A percentile compares a stretch with the other conserved stretches of the same genome.
Evolutionary conservation across 23 red algal genomes (phyloP).

Genomic region (Gracilaria caudata): DNA sequence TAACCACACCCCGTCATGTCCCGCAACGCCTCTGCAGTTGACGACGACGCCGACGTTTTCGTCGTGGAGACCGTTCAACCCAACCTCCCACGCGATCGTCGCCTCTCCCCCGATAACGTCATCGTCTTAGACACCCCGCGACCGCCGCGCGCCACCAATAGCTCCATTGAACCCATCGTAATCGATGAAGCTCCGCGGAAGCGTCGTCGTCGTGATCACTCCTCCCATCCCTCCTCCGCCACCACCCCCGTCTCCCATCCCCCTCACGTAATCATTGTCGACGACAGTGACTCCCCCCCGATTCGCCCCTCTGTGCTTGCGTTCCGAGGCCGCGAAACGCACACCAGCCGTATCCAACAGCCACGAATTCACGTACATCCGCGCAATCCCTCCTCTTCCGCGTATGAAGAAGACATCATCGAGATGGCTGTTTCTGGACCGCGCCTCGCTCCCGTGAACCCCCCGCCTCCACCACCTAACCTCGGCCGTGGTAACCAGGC

Average conservation of each 20-base stretch:
- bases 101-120: slow-evolving; percentile 16
- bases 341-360: neutral
- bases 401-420: slow-evolving; percentile 29
- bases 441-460: slow-evolving; percentile 5
- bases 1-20: neutral
- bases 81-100: neutral
- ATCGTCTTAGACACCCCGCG: slow-evolving; percentile 38
- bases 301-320: neutral
- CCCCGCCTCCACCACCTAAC: neutral
- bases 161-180: slow-evolving; percentile 26
- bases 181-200: slow-evolving; percentile 51
- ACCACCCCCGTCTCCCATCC: slow-evolving; percentile 1
- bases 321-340: neutral
- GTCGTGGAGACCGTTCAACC: slow-evolving; percentile 5
- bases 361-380: slow-evolving; percentile 12
- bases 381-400: neutral
- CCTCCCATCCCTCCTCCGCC: neutral
- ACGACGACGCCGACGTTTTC: neutral
- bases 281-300: slow-evolving; percentile 30
- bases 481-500: neutral
- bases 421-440: slow-evolving; percentile 51
- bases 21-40: neutral
- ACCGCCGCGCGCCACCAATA: neutral
- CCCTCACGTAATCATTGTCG: slow-evolving; percentile 40
- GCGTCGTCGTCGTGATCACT: slow-evolving; percentile 53